Percentiles rank a stretch among this genome's conserved stretches.
These are phyloP conservation scores for Tylopilus balloui DNA, from an alignment of 768 basidiomycete genomes.

Conservation along the genomic window DNA sequence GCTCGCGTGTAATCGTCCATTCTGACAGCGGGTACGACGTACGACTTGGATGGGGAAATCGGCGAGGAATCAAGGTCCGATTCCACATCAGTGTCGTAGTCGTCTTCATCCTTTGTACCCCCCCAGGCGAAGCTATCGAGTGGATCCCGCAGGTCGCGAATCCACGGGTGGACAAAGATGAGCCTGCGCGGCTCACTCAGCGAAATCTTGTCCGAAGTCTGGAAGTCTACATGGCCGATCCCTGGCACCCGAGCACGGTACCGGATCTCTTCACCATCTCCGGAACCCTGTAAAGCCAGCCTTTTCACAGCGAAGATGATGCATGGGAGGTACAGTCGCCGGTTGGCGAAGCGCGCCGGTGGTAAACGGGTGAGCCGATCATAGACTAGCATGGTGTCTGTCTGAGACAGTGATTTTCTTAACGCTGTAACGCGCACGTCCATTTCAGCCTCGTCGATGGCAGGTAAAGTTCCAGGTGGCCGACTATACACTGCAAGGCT, in stretches of 20 bases:
- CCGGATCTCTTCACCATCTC: background rate
- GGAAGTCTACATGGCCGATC: background rate
- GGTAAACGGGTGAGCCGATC: background rate
- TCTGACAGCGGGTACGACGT: no score
- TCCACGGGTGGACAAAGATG: constrained; percentile 4
- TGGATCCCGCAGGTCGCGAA: constrained; percentile 1
- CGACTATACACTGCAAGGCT: background rate
- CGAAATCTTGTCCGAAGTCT: background rate
- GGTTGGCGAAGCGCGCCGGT: background rate
- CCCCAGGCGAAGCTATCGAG: background rate
- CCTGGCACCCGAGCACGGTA: background rate
- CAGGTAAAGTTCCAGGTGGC: background rate
- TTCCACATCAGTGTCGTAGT: background rate
- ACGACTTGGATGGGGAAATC: no score
- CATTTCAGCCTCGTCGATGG: background rate
- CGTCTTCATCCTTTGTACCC: background rate
- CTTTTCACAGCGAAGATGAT: background rate
- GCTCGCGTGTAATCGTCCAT: no score
- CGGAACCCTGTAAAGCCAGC: background rate
- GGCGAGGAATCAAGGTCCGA: no score
- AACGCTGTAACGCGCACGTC: background rate
- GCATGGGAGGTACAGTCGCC: no score
- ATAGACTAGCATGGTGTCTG: background rate
- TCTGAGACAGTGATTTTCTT: background rate
- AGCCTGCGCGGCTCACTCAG: background rate